Base-by-base conservation (phyloP, 495 filamentous ascomycete genomes). In the Pyrenula massariospora region DNA sequence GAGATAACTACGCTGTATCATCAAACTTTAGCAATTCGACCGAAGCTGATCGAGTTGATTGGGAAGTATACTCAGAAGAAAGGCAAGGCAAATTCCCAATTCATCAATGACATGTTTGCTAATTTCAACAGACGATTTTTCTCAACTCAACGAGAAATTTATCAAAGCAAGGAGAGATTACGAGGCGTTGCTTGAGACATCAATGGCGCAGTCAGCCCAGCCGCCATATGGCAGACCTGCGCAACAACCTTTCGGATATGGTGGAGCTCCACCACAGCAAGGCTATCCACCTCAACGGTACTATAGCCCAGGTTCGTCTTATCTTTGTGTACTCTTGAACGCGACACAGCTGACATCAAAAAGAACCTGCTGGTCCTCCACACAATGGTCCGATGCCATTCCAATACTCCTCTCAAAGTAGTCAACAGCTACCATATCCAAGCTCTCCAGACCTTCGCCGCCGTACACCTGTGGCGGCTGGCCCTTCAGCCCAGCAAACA, bases 41-140 rank as follows among this genome's bases (percentile, higher is more conserved):
- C 93, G 10, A 98, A 98, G 71, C 77, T 97, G 25, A 97, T 98
- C 65, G 95, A 98, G 71, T 71, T 98, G 50, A 98, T 98, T 70
- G 93, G 94, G 54, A 98, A 97, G 72, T 98, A 98, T 63, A 96
- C 93, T 12, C 93, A 98, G 66, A 97, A 95, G 82, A 98, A 98
- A 72, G 93, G 91, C 93, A 75, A 56, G 64, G 52, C 3, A 21
- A 12, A 12, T 24, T n/a, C 15, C 12, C 48, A 56, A 0, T 24
- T 51, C n/a, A 21, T 0, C 53, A 42, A 12, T 47, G 47, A 54
- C 22, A 25, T 50, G 55, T 11, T 12, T 2, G 56, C 65, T 70
- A 19, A 73, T 48, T 25, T 19, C 25, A 15, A 10, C 59, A 96
- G 91, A 98, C 71, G 93, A 98, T 65, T 96, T 98, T 65, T 95